Base-by-base conservation (phyloP, 177 flowering plant genomes). In the Vitis hybrid region DNA sequence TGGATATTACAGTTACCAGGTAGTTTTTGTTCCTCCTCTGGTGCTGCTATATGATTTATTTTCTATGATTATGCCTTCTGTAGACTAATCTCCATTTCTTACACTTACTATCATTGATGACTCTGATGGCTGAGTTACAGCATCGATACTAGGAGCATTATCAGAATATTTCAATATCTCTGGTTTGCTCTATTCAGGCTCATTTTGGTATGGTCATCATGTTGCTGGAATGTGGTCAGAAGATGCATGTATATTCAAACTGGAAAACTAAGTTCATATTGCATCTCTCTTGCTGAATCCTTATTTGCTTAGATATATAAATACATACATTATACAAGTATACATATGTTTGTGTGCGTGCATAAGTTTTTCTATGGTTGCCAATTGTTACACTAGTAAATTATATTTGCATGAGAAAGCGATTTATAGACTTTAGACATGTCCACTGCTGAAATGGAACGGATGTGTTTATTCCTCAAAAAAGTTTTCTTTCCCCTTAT, bases 1-100 rank as follows among this genome's bases (percentile, higher is more conserved):
- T 79, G 99, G 98, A 69, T 96, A 96, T 81, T 96, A 94, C 81
- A 94, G 99, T 75, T 96, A 96, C 78, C 92, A 89, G 99, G 99
- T 94, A 88, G 63, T 27, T 63, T 18, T 27, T 30, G 4, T 14
- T 48, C 13, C 11, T 61, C 50, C 52, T 59, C 16, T 16, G 50
- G 1, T 57, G 49, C 4, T 40, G 46, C 46, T 40, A 40, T 40
- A 40, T 40, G 46, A 40, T 40, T 40, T 40, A 5, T 4, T 40
- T 54, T 54, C 6, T 15, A 54, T 54, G 56, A 6, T 54, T 12
- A 13, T 5, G n/a, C 16, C 12, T 12, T 14, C 56, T 54, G 15
- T 16, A 15, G 56, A 54, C 56, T 54, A 16, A 3, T 14, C 56
- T 54, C 16, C 56, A 12, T 16, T 54, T 12, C n/a, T 54, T 12